phyloP scores from a whole-genome alignment of 768 basidiomycete genomes.

The Xerocomus potaroensis region DNA sequence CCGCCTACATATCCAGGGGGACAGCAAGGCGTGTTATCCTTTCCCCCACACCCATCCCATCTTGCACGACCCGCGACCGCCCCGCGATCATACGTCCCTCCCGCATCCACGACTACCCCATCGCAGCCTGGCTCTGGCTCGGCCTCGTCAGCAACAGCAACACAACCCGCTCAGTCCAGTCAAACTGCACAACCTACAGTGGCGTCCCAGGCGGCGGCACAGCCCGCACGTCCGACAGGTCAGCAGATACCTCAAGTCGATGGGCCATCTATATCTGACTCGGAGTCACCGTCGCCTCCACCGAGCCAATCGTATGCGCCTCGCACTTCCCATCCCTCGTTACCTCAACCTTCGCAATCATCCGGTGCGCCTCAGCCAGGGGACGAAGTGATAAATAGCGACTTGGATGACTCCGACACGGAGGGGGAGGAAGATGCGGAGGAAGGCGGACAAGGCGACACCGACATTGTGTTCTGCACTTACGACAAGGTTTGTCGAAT shows the following conservation, averaged over 20 bases:
- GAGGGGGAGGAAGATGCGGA: constrained; percentile 82
- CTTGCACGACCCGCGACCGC: constrained; percentile 17
- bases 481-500: constrained; percentile 81
- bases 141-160: constrained; percentile 10
- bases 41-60: constrained; percentile 36
- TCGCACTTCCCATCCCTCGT: constrained; percentile 66
- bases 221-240: constrained; percentile 18
- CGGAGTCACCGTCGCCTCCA: constrained; percentile 69
- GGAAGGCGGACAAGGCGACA: constrained; percentile 67
- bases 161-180: constrained; percentile 16
- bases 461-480: constrained; percentile 95
- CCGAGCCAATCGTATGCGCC: constrained; percentile 59
- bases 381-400: constrained; percentile 93
- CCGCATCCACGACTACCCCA: constrained; percentile 19
- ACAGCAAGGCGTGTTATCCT: constrained; percentile 56
- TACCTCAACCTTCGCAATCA: constrained; percentile 56
- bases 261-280: constrained; percentile 65
- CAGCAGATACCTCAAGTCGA: constrained; percentile 72
- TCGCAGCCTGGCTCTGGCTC: constrained; percentile 14
- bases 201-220: constrained; percentile 11
- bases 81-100: constrained; percentile 24
- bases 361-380: constrained; percentile 36
- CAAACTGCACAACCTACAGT: constrained; percentile 12
- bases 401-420: constrained; percentile 92
- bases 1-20: constrained; percentile 51